Evolutionary conservation across 2,329 filamentous ascomycete genomes (phyloP).

Genomic region (Geosmithia putterillii): DNA sequence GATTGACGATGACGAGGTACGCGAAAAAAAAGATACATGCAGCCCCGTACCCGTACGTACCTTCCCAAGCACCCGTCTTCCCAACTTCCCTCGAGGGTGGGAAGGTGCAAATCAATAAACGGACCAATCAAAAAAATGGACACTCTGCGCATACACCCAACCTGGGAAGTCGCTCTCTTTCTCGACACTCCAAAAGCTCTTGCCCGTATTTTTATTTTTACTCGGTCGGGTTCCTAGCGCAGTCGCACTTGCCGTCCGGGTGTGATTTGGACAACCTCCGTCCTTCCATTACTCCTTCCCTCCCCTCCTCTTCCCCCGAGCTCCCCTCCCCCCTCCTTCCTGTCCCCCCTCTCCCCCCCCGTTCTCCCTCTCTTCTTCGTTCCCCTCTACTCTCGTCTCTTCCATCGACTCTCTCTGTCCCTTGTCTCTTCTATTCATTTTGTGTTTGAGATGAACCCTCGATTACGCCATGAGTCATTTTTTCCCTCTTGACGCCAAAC

Average conservation of each 20-base stretch:
- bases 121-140: too few relatives aligned
- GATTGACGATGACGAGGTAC: too few relatives aligned
- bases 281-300: not conserved
- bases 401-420: not conserved
- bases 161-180: constrained; percentile 1
- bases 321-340: constrained; percentile 1
- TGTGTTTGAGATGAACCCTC: not conserved
- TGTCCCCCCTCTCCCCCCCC: not conserved
- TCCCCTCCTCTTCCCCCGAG: not conserved
- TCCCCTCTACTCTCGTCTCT: not conserved
- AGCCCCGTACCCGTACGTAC: too few relatives aligned
- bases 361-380: not conserved
- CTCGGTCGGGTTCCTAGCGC: too few relatives aligned
- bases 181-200: too few relatives aligned
- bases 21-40: too few relatives aligned
- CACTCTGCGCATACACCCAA: constrained; percentile 17
- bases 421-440: not conserved
- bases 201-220: constrained; percentile 10
- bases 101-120: too few relatives aligned
- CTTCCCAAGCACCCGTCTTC: too few relatives aligned
- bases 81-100: too few relatives aligned
- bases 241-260: constrained; percentile 11
- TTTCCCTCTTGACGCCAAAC: not conserved
- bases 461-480: not conserved
- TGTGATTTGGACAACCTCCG: constrained; percentile 11